Base-by-base conservation (phyloP, 2,329 filamentous ascomycete genomes). In the Onygenales sp. region DNA sequence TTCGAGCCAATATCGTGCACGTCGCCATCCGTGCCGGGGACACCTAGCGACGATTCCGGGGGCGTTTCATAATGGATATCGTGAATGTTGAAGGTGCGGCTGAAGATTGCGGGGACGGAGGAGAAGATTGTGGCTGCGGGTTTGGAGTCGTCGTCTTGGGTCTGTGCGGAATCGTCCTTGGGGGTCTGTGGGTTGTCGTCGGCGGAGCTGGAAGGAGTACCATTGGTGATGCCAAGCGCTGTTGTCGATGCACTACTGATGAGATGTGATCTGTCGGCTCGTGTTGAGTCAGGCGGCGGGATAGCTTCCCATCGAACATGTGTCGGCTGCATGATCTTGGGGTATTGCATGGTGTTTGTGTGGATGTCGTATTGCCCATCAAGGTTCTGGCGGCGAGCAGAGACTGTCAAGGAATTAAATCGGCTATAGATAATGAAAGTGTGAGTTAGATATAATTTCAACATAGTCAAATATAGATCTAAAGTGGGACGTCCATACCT, bases 311-410 rank as follows among this genome's bases (percentile, higher is more conserved):
- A 90, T 55, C 85, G 84, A 8, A 84, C 89, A 61, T 89, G 87
- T 2, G 89, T 93, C 2, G 93, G 89, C 68, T 98, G 93, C 80
- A 90, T 95, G 63, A 80, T 86, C 57, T 82, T 82, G 0, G 93
- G 92, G 65, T 87, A 94, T 65, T 93, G 88, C 79, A 96, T 86
- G 55, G 80, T 72, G 68, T 98, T 98, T 52, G 93, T 97, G 72
- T 97, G 91, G 31, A 92, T 84, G 63, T 98, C 91, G 70, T 97
- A 97, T 52, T 92, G 80, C 48, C 93, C 93, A 27, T 80, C 72
- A 7, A 85, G 76, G 60, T 87, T 93, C 43, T 78, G 73, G 56
- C 79, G 80, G 52, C 93, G 86, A 52, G 84, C 76, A 13, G 80
- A 78, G 36, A 83, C 79, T 55, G 97, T 80, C 14, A 78, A 75